Base-by-base conservation (phyloP, 371 early-diverging fungal species). In the Umbelopsis sp. region DNA sequence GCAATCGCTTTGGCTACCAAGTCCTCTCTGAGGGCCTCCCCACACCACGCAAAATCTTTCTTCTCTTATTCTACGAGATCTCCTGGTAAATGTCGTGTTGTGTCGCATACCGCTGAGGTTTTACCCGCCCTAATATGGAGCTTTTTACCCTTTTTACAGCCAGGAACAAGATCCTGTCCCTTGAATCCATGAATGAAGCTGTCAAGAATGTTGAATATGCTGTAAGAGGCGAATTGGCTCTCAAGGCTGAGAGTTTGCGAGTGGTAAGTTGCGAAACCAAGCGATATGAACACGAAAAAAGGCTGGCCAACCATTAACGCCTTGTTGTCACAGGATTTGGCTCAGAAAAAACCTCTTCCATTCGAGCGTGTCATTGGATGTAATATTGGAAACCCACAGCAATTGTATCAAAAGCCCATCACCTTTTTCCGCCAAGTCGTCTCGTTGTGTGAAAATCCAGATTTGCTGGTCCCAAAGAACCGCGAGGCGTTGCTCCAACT, bases 351-450 rank as follows among this genome's bases (percentile, higher is more conserved):
- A 7, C 62, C 71, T 10, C 86, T 89, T 52, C 88, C 91, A 0
- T 97, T 97, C 79, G 74, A 81, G 48, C 73, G 82, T 41, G 86
- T 96, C 66, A 88, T 91, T 16, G 87, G 83, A 70, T 95, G 96
- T 84, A 97, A 97, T 78, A 97, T 97, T 73, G 98, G 98, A 69
- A 97, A 97, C 81, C 98, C 98, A 63, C 97, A 97, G 80, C 94
- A 94, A 75, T 86, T 97, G 20, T 75, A 83, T 46, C 98, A 97
- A 78, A 81, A 86, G 65, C 98, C 98, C 29, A 92, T 97, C 77
- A 94, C 97, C n/a, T 97, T 96, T 73, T 91, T 94, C 83, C 90
- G 98, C 50, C 97, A 97, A 82, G 95, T 97, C 20, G 85, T 92
- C 24, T 87, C 96, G 18, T 79, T 97, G 48, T 85, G 91, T 65